Conservation (phyloP, 768 basidiomycete species). For the Trametes sanguinea region DNA sequence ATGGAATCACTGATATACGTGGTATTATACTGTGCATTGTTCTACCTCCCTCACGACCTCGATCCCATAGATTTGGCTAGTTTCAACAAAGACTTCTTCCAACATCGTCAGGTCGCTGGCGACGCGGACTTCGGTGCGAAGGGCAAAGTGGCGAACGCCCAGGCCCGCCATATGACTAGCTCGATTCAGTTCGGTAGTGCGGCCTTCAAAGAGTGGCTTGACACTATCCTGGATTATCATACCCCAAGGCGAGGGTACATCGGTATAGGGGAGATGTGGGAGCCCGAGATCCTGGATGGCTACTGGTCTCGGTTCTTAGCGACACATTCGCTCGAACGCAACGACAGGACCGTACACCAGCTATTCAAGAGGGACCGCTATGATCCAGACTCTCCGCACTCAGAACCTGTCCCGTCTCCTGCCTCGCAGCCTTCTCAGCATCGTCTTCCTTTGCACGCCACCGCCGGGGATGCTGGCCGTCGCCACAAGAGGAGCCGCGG, state of each 20-base stretch:
- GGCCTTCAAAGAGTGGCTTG: constrained; percentile 2
- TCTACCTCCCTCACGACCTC: too few relatives aligned
- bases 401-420: too few relatives aligned
- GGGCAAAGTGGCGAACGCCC: neutral
- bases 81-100: too few relatives aligned
- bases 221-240: constrained; percentile 2
- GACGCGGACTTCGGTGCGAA: too few relatives aligned
- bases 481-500: too few relatives aligned
- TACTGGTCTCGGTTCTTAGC: neutral
- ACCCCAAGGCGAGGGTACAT: neutral
- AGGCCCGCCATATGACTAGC: neutral
- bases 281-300: neutral
- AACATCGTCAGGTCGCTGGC: too few relatives aligned
- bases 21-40: constrained; percentile 5
- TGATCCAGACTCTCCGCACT: too few relatives aligned
- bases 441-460: too few relatives aligned
- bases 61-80: too few relatives aligned
- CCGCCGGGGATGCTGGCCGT: too few relatives aligned
- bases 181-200: neutral
- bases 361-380: too few relatives aligned
- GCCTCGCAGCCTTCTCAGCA: too few relatives aligned
- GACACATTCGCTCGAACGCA: neutral
- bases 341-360: neutral
- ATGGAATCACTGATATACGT: constrained; percentile 17
- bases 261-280: neutral